phyloP scores from a whole-genome alignment of 139 green algal species.

The Chlamydomonas incerta region DNA sequence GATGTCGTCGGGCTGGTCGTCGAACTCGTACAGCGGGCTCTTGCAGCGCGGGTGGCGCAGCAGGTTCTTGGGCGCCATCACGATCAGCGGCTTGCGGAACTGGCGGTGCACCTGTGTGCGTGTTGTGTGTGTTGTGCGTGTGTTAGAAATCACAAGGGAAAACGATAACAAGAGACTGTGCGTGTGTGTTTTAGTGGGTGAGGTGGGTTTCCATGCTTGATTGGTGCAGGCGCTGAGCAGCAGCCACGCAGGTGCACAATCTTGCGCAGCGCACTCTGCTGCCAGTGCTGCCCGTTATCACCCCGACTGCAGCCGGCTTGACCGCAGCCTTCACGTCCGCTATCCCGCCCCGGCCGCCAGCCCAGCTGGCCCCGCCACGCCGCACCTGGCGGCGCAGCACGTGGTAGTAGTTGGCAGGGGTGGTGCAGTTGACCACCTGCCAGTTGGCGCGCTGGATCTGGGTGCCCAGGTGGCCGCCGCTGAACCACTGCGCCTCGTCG shows the following conservation, averaged over 20 bases:
- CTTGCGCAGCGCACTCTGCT: too few relatives aligned
- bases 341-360: background rate
- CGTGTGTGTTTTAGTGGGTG: too few relatives aligned
- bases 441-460: conserved; percentile 95
- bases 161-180: too few relatives aligned
- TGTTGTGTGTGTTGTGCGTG: background rate
- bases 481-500: conserved; percentile 87
- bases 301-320: too few relatives aligned
- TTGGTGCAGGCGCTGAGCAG: too few relatives aligned
- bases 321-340: too few relatives aligned
- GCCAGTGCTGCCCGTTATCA: too few relatives aligned
- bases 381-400: conserved; percentile 89
- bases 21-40: conserved; percentile 90
- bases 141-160: too few relatives aligned
- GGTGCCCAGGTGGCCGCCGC: conserved; percentile 84
- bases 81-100: conserved; percentile 98
- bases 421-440: conserved; percentile 96
- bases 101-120: conserved; percentile 87
- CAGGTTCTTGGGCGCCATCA: conserved; percentile 96
- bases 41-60: conserved; percentile 92
- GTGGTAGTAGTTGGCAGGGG: conserved; percentile 99
- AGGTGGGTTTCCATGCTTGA: too few relatives aligned
- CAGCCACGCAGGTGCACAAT: too few relatives aligned
- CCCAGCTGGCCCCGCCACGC: background rate
- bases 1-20: conserved; percentile 88